Evolutionary conservation across 345 rosid genomes (phyloP), one percentile per base, ranked within the genome.

Genomic region (Nephelium lappaceum): DNA sequence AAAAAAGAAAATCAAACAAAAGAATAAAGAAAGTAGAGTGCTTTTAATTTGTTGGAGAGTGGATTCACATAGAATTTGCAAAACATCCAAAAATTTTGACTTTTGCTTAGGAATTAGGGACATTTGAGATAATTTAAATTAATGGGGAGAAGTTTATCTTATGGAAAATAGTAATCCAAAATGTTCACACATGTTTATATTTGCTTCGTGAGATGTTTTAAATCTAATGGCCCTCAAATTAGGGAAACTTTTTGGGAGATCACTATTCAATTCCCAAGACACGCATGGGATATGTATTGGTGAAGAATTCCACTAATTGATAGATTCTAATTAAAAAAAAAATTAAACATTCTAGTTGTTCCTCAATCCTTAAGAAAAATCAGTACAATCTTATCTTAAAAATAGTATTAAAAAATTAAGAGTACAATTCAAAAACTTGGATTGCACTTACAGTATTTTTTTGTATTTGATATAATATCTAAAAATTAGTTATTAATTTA

Each of bases 41-140:
- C 11, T 0, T 60, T 60, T 60, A 21, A 23, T 24, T 27, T n/a
- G 27, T 47, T 36, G 57, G 49, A 21, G 71, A 45, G 18, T 76
- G 39, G 51, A 67, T 76, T 51, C 16, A 53, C 38, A 67, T 67
- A 19, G 51, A 51, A 7, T 53, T 76, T 61, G 19, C 6, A 15
- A 55, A 39, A 74, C 25, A 63, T 63, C 3, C 79, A 53, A 76
- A 67, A 55, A 15, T 76, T 15, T 60, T 55, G 73, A 76, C 79
- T 67, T 76, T 67, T 51, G 65, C 72, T 11, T 75, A 31, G 78
- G 71, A 65, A 65, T 36, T 75, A 49, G 49, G 11, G 67, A 3
- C 16, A 15, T 11, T 36, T 3, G 45, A 10, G 78, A 75, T 75
- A 75, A 75, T 64, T n/a, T 64, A 75, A 75, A 62, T 45, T 47